Evolutionary conservation across 495 filamentous ascomycete genomes (phyloP).

Genomic region (Xylaria venustula): DNA sequence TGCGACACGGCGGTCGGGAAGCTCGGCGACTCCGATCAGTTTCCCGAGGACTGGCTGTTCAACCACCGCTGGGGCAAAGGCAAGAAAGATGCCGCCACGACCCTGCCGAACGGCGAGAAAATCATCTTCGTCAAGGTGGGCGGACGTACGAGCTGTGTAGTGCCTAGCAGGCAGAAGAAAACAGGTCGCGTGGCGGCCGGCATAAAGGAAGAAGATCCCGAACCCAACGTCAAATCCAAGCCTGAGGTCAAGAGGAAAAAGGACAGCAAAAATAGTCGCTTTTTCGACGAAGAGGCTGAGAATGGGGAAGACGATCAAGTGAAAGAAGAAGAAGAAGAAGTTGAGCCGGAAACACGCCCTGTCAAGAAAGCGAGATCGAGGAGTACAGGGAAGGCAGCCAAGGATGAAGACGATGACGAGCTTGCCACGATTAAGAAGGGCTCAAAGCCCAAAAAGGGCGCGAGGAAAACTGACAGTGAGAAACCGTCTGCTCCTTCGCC

Average conservation of each 20-base stretch:
- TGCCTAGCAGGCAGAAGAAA: slow-evolving; percentile 85
- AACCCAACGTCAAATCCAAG: too few species aligned
- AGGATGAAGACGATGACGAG: slow-evolving; percentile 15
- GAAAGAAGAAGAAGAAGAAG: neutral
- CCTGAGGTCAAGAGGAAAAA: slow-evolving; percentile 22
- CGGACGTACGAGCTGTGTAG: slow-evolving; percentile 83
- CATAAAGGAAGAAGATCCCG: slow-evolving; percentile 34
- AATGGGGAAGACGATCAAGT: too few species aligned
- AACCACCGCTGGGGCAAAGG: slow-evolving; percentile 89
- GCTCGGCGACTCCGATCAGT: slow-evolving; percentile 76
- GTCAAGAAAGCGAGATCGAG: slow-evolving; percentile 26
- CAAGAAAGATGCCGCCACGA: slow-evolving; percentile 65
- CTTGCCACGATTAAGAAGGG: neutral
- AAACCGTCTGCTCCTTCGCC: neutral
- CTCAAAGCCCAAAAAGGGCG: neutral
- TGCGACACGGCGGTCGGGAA: slow-evolving; percentile 75
- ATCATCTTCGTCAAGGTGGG: slow-evolving; percentile 83
- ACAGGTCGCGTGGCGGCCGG: slow-evolving; percentile 32
- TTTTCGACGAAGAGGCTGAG: slow-evolving; percentile 16
- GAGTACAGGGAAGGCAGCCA: slow-evolving; percentile 10
- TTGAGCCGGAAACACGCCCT: slow-evolving; percentile 13
- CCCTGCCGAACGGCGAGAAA: slow-evolving; percentile 78
- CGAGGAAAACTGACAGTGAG: neutral
- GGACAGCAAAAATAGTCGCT: slow-evolving; percentile 13
- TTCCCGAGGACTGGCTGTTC: slow-evolving; percentile 91